A percentile compares a stretch with the other conserved stretches of the same genome.
Evolutionary conservation across 1,284 basidiomycete species (phyloP).

Genomic region (Trichosporon faecale): DNA sequence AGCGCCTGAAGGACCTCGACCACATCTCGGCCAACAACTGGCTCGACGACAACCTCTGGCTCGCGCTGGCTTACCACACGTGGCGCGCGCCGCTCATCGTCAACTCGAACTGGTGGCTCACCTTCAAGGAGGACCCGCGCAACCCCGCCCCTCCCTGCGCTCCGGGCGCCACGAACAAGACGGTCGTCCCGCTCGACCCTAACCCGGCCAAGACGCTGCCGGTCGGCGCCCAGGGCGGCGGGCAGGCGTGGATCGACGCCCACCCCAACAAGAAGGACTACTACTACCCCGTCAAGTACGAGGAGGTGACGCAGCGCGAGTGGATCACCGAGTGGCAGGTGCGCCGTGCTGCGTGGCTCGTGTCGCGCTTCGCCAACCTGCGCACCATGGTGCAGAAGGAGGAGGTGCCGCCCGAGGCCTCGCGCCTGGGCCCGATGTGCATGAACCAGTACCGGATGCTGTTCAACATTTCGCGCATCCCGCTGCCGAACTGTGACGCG

Average conservation of each 20-base stretch:
- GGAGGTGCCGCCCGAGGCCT: constrained; percentile 58
- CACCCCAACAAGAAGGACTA: constrained; percentile 41
- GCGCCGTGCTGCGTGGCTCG: constrained; percentile 78
- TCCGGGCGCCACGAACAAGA: constrained; percentile 20
- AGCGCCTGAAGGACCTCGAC: constrained; percentile 80
- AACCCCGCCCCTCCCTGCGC: constrained; percentile 49
- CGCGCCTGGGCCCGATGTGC: constrained; percentile 58
- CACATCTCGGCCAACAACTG: constrained; percentile 83
- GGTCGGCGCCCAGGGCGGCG: constrained; percentile 38
- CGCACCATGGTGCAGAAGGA: constrained; percentile 61
- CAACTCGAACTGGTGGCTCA: constrained; percentile 97
- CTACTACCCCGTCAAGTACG: constrained; percentile 42
- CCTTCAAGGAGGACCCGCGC: constrained; percentile 61
- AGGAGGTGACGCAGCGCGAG: constrained; percentile 44
- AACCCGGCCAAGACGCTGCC: constrained; percentile 28
- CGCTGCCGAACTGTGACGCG: constrained; percentile 63
- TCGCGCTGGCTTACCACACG: constrained; percentile 83
- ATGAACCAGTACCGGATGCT: constrained; percentile 62
- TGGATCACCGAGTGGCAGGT: constrained; percentile 79
- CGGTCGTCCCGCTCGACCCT: constrained; percentile 26
- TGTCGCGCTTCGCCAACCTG: constrained; percentile 73
- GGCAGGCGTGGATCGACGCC: constrained; percentile 56
- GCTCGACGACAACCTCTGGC: constrained; percentile 94
- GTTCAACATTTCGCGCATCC: constrained; percentile 75
- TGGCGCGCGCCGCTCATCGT: constrained; percentile 82